Conservation (phyloP, 1,284 basidiomycete genomes). For the Moniliella sp. region DNA sequence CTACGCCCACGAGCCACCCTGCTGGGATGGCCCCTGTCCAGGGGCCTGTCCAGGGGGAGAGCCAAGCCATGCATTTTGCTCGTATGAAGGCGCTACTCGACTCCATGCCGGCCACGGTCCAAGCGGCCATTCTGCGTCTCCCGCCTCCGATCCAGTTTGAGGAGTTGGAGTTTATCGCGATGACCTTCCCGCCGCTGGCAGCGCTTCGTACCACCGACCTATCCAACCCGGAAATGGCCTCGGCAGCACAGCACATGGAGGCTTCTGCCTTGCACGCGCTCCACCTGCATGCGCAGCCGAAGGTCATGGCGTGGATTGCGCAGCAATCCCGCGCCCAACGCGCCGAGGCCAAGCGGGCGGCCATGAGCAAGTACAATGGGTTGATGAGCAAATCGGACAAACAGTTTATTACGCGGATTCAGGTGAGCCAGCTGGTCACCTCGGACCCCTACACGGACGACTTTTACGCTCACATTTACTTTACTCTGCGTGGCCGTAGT, state of each 20-base stretch:
- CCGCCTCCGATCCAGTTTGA: constrained; percentile 28
- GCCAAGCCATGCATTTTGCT: constrained; percentile 17
- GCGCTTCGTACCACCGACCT: no score
- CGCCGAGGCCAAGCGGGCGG: constrained; percentile 13
- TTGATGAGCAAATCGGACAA: constrained; percentile 99
- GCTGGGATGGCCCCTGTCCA: no score
- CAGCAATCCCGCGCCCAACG: constrained; percentile 12
- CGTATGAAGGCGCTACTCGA: constrained; percentile 24
- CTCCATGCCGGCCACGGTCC: constrained; percentile 22
- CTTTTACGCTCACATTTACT: constrained; percentile 91
- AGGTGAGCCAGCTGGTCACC: constrained; percentile 77
- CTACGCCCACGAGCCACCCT: no score
- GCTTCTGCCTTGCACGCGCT: constrained; percentile 5
- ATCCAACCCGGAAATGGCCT: no score
- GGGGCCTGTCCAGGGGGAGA: constrained; percentile 1
- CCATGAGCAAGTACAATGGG: constrained; percentile 49
- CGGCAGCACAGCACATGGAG: constrained; percentile 9
- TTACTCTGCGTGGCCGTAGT: constrained; percentile 58
- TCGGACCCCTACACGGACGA: constrained; percentile 83
- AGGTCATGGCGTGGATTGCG: not conserved
- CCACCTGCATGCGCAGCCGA: not conserved
- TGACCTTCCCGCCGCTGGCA: constrained; percentile 19
- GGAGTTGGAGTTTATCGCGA: constrained; percentile 18
- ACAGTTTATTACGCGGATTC: constrained; percentile 96
- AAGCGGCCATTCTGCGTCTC: constrained; percentile 17